phyloP scores from a whole-genome alignment of 108 stramenopile genomes.

The Pseudonitzschia multiseries region DNA sequence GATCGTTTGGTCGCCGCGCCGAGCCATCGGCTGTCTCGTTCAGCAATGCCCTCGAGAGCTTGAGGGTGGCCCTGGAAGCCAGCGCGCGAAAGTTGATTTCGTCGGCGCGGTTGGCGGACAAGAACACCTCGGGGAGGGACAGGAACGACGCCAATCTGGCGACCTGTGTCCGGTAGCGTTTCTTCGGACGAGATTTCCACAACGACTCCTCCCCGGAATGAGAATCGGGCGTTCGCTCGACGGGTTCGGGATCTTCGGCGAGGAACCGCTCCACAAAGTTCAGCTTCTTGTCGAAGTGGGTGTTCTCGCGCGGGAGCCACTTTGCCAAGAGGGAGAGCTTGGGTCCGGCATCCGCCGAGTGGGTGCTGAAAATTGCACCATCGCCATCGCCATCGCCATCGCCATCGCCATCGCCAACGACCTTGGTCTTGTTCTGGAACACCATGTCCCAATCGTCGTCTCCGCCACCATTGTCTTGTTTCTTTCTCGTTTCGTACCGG shows the following conservation, averaged over 20 bases:
- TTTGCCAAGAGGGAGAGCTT: slow-evolving; percentile 37
- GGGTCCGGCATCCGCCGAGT: slow-evolving; percentile 12
- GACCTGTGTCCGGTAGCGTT: slow-evolving; percentile 31
- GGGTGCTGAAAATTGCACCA: too few relatives aligned
- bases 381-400: not conserved
- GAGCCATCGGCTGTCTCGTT: slow-evolving; percentile 34
- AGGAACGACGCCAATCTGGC: slow-evolving; percentile 22
- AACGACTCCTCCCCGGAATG: too few relatives aligned
- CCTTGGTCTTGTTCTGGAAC: not conserved
- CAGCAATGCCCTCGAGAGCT: slow-evolving; percentile 30
- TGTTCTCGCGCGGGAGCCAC: slow-evolving; percentile 43
- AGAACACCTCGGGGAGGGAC: slow-evolving; percentile 37
- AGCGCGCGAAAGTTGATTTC: slow-evolving; percentile 34
- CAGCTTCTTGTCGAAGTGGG: slow-evolving; percentile 33
- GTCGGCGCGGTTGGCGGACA: slow-evolving; percentile 27
- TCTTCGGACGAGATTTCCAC: slow-evolving; percentile 18
- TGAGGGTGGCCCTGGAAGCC: slow-evolving; percentile 19
- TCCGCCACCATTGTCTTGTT: not conserved
- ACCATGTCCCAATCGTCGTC: not conserved
- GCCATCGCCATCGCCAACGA: not conserved
- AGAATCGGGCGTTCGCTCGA: not conserved
- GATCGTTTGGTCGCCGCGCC: slow-evolving; percentile 20
- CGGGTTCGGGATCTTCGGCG: not conserved
- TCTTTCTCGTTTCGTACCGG: slow-evolving; percentile 5
- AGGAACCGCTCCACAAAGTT: slow-evolving; percentile 20